Conservation (phyloP, 768 basidiomycete genomes). For the Leucocoprinus sp. region DNA sequence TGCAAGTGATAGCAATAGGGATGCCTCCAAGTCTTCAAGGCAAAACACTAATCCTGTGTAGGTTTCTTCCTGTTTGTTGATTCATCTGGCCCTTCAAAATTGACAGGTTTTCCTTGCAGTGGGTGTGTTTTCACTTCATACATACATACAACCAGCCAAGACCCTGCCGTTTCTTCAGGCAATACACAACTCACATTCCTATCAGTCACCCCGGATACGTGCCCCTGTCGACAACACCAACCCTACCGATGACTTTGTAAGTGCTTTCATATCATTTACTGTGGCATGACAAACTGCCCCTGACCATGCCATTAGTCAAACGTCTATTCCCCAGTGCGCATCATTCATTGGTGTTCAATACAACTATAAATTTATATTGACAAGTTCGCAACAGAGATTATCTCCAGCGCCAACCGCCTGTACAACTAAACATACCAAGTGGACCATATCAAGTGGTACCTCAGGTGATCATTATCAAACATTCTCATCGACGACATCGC, state of each 20-base stretch:
- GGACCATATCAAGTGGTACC: slow-evolving; percentile 4
- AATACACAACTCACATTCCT: neutral
- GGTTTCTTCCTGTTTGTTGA: slow-evolving; percentile 9
- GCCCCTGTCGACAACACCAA: slow-evolving; percentile 10
- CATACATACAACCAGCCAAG: neutral
- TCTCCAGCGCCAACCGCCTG: slow-evolving; percentile 7
- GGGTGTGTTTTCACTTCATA: slow-evolving; percentile 10
- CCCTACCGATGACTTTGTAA: slow-evolving; percentile 5
- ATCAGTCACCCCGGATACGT: slow-evolving; percentile 10
- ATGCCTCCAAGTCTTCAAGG: slow-evolving; percentile 19
- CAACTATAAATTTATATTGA: slow-evolving; percentile 5
- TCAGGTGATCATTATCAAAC: slow-evolving; percentile 19
- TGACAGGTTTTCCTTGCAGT: slow-evolving; percentile 24
- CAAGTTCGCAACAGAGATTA: slow-evolving; percentile 9
- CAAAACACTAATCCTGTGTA: slow-evolving; percentile 23
- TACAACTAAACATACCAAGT: neutral
- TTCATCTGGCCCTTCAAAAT: neutral
- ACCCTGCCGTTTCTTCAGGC: slow-evolving; percentile 1
- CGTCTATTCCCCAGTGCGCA: slow-evolving; percentile 3
- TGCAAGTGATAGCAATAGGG: slow-evolving; percentile 18
- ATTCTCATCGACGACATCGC: slow-evolving; percentile 18
- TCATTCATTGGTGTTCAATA: neutral
- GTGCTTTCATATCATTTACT: neutral
- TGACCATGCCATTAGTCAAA: neutral
- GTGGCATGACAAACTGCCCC: neutral